Base-by-base conservation (phyloP, 768 basidiomycete species). In the Trichaptum fuscoviolaceum region DNA sequence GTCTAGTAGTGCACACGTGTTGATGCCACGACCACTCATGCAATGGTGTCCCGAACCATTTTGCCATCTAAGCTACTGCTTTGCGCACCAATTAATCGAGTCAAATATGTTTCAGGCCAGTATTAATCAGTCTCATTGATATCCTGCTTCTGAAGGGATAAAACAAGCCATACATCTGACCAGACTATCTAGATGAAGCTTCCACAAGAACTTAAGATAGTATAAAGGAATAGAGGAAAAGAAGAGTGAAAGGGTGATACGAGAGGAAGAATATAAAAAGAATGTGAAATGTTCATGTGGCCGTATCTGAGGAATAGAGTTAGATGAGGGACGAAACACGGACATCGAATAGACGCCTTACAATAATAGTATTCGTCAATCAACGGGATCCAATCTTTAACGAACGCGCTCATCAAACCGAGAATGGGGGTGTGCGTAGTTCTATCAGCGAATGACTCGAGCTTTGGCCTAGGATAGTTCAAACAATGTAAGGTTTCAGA, bases 331-430 rank as follows among this genome's bases (percentile, higher is more conserved):
- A 52, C 42, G 42, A 52, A 52, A 52, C 42, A 12, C 10, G 42
- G 42, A 52, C 42, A 52, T 52, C 12, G 20, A 52, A 52, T 52
- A 20, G 42, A n/a, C 26, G 42, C 82, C 93, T 67, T 73, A 93
- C 93, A 95, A 82, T 95, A 95, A 79, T 95, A 89, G 78, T 95
- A 95, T 73, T 92, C 91, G 74, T 95, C 87, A 67, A 95, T 91
- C 74, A 95, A 78, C 23, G 92, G 93, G 69, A 95, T 86, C 93
- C 93, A 95, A 72, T 93, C 92, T 69, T 86, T 88, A 66, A 92
- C 74, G 66, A 95, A 77, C 26, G 87, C 84, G 69, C 91, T 82
- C 57, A 92, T 75, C 62, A 93, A 73, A n/a, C 87, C 85, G 27
- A 95, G 72, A 27, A 93, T 63, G 18, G 92, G 92, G 59, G 81